Evolutionary conservation across 306 rosid species (phyloP), one percentile per base, ranked within the genome.

Genomic region (Malus sylvestris): DNA sequence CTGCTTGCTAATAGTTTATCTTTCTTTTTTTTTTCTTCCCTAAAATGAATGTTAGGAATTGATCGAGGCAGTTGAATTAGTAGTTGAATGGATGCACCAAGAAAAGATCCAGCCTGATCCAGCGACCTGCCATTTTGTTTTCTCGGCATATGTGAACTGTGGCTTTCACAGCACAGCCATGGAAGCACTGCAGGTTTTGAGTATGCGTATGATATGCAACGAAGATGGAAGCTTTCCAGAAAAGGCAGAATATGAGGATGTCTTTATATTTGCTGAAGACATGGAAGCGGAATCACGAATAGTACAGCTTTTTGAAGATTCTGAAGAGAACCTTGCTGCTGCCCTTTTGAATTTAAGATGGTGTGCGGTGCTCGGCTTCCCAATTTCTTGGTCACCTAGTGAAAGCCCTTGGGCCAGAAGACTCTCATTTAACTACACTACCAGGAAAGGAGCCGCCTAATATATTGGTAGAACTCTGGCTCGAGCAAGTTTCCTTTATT

Each of bases 321-420:
- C 72, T 62, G 79, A 87, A 63, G 91, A 80, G 77, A 52, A 76
- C 61, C 78, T 84, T 60, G 86, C 90, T 33, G 64, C 81, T 80
- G 98, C 88, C 63, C 87, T 94, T 66, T 81, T 94, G 82, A 88
- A 81, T 87, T 83, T 91, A 81, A 85, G 97, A 81, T 87, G 93
- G 98, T 86, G 90, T 72, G 90, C 87, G 22, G 42, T 86, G 30
- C 75, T 78, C 46, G 97, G 96, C 68, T 87, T 82, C 85, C 86
- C 93, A 57, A 30, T 90, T 51, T 78, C 84, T 23, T 77, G 78
- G 78, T 87, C 88, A 45, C 85, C 90, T 60, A 85, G 83, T 81
- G 83, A 84, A 73, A 90, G 98, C 71, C 77, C 53, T 3, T 94
- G 98, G 94, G 86, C 88, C 8, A 86, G 49, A 78, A 84, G 94